Evolutionary conservation across 768 basidiomycete species (phyloP), one percentile per base, ranked within the genome.

Genomic region (Tricholomella constricta): DNA sequence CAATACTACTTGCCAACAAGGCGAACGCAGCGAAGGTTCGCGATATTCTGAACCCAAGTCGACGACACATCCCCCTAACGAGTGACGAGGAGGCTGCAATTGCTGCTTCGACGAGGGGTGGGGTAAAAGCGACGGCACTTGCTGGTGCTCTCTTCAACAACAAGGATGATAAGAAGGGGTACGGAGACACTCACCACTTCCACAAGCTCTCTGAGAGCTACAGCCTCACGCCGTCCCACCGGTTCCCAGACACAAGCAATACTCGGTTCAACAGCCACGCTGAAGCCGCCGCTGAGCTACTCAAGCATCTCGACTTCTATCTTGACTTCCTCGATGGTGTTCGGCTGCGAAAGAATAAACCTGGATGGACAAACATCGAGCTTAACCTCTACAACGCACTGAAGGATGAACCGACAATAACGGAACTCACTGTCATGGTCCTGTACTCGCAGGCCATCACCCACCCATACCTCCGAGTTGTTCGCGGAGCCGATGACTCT

Each of bases 161-260:
- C 62, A 71, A 72, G 55, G 69, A 71, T 34, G 61, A 71, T 37
- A 74, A 71, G 52, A 69, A 69, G 40, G 73, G 74, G 22, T 58
- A 68, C 11, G 63, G 67, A 11, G 72, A 73, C 34, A 47, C 50
- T 0, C 61, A 48, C 38, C 40, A n/a, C 15, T 27, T 10, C 2
- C 62, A n/a, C 42, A 25, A n/a, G n/a, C n/a, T n/a, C n/a, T n/a
- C n/a, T n/a, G n/a, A n/a, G n/a, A n/a, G n/a, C n/a, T n/a, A n/a
- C n/a, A n/a, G n/a, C n/a, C n/a, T n/a, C n/a, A n/a, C n/a, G n/a
- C n/a, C n/a, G n/a, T n/a, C n/a, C n/a, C n/a, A n/a, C n/a, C n/a
- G n/a, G 22, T 73, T 67, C 51, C 72, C 72, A 0, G 69, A 72
- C 45, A 73, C 72, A 50, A 68, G 38, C 17, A 45, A 45, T 25